Conservation (phyloP, 805 yeast genomes). For the Yarrowia deformans region DNA sequence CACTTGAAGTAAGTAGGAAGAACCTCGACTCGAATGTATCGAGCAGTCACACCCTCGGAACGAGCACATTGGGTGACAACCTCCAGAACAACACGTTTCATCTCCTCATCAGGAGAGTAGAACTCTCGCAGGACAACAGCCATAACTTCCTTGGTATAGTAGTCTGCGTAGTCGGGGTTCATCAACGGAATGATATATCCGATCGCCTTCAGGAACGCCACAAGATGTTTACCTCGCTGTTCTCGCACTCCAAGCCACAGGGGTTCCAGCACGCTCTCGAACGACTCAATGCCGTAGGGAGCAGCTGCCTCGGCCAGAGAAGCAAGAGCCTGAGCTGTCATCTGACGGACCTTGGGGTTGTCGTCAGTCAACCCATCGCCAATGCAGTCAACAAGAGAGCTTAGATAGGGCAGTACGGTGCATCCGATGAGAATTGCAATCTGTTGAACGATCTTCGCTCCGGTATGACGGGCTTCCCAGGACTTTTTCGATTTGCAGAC, state of each 20-base stretch:
- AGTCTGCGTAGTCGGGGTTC: constrained; percentile 81
- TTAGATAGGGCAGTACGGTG: constrained; percentile 75
- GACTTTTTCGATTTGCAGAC: constrained; percentile 77
- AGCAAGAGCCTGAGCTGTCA: constrained; percentile 74
- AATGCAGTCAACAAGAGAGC: constrained; percentile 68
- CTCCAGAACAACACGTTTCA: constrained; percentile 74
- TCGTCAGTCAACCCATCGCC: constrained; percentile 68
- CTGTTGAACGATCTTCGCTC: constrained; percentile 77
- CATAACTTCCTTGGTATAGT: constrained; percentile 78
- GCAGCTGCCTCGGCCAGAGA: constrained; percentile 79
- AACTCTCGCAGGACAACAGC: constrained; percentile 73
- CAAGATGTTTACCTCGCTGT: constrained; percentile 78
- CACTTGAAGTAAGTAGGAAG: constrained; percentile 67
- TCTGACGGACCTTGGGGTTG: constrained; percentile 67
- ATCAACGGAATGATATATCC: constrained; percentile 85
- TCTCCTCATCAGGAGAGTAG: constrained; percentile 83
- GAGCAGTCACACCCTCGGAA: constrained; percentile 61
- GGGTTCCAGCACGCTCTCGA: constrained; percentile 75
- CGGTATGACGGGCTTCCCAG: constrained; percentile 86
- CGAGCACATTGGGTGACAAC: constrained; percentile 73
- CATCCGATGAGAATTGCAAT: constrained; percentile 72
- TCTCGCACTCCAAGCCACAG: constrained; percentile 79
- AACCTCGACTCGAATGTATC: constrained; percentile 60
- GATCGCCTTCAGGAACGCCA: constrained; percentile 77
- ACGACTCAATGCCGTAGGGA: constrained; percentile 91